Percentiles rank a stretch among this genome's conserved stretches.
These are phyloP conservation scores for Ophiosphaerella korrae DNA, from an alignment of 2,329 filamentous ascomycete species.

Conservation along the genomic window DNA sequence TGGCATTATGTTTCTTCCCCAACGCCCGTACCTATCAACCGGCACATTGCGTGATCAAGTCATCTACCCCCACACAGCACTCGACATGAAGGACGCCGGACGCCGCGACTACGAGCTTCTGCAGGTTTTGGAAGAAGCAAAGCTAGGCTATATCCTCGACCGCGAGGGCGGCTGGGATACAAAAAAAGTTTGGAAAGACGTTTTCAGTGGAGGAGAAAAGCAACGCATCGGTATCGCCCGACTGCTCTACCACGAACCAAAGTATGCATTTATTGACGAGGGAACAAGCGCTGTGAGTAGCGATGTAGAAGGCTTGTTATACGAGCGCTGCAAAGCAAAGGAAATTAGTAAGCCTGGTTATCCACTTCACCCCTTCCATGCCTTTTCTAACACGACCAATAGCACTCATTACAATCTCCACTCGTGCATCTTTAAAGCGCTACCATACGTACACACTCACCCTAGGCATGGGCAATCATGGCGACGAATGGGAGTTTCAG, in stretches of 20 bases:
- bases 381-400: neutral
- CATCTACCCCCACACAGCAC: conserved; percentile 93
- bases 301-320: conserved; percentile 91
- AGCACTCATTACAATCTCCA: conserved; percentile 95
- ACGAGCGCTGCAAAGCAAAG: conserved; percentile 89
- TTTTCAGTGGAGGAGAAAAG: conserved; percentile 96
- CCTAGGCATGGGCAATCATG: conserved; percentile 78
- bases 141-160: conserved; percentile 85
- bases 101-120: conserved; percentile 79
- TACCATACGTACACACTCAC: conserved; percentile 93
- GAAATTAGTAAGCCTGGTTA: conserved; percentile 76
- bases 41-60: conserved; percentile 95
- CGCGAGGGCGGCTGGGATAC: conserved; percentile 97
- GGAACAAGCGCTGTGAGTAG: conserved; percentile 92
- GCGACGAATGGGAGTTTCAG: conserved; percentile 91
- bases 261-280: conserved; percentile 94
- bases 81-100: conserved; percentile 86
- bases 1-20: conserved; percentile 98
- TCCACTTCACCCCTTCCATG: neutral
- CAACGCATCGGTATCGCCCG: conserved; percentile 92
- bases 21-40: conserved; percentile 88
- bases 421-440: conserved; percentile 89
- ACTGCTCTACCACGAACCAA: conserved; percentile 90
- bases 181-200: conserved; percentile 97
- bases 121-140: conserved; percentile 78